Conservation (phyloP, 257 asterid genomes). For the Haberlea rhodopensis region DNA sequence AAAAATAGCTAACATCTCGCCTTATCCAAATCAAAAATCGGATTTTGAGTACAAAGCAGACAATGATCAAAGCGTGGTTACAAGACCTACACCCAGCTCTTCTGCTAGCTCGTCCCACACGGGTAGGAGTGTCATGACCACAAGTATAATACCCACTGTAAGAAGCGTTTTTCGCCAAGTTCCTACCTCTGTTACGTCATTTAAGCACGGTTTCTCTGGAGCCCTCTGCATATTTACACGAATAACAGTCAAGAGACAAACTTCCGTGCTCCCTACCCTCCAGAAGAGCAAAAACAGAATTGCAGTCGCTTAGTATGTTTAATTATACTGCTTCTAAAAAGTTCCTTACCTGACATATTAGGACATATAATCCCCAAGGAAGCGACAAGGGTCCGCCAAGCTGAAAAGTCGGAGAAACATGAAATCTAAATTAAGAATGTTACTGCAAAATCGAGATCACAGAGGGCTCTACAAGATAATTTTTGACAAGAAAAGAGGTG, state of each 20-base stretch:
- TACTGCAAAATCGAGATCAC: not conserved
- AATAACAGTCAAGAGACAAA: conserved; percentile 4
- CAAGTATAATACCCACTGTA: conserved; percentile 48
- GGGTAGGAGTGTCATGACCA: conserved; percentile 78
- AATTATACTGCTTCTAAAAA: not conserved
- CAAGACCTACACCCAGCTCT: conserved; percentile 86
- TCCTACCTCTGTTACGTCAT: conserved; percentile 93
- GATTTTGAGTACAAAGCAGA: conserved; percentile 19
- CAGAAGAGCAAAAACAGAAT: conserved; percentile 5
- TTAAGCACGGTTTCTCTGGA: conserved; percentile 92
- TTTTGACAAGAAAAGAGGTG: not conserved
- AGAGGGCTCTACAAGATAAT: not conserved
- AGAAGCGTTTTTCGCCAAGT: conserved; percentile 66
- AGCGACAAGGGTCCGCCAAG: conserved; percentile 95
- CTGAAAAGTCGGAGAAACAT: conserved; percentile 39
- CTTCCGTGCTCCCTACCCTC: not conserved
- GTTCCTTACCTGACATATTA: conserved; percentile 78
- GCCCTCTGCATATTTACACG: conserved; percentile 51
- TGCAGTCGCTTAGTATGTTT: not conserved
- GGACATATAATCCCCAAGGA: conserved; percentile 98
- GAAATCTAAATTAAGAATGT: conserved; percentile 19
- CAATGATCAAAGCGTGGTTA: conserved; percentile 44
- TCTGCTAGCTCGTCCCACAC: conserved; percentile 98
- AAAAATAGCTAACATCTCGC: conserved; percentile 6
- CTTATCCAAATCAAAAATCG: conserved; percentile 41